These are phyloP conservation scores for Hemisphaericaspora subhashii DNA, from an alignment of 1,139 yeast species.

Conservation along the genomic window DNA sequence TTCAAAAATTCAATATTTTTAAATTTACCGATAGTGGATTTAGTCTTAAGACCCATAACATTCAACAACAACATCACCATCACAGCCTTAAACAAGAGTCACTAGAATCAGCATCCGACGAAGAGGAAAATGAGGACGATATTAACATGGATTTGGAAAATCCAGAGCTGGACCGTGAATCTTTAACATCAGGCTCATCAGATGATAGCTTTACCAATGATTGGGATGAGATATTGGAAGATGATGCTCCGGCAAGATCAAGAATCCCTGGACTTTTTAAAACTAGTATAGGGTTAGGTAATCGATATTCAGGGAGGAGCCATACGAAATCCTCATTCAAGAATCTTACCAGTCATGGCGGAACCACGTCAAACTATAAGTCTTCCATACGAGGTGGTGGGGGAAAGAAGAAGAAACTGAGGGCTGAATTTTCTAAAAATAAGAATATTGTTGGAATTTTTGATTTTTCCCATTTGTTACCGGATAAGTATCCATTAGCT, in stretches of 20 bases:
- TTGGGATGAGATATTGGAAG: constrained; percentile 49
- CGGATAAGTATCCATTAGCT: constrained; percentile 77
- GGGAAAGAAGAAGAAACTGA: constrained; percentile 15
- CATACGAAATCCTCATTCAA: constrained; percentile 22
- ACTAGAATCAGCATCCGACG: constrained; percentile 15
- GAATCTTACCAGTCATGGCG: constrained; percentile 29
- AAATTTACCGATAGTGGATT: constrained; percentile 43
- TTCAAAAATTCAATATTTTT: constrained; percentile 37
- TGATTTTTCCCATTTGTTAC: constrained; percentile 71
- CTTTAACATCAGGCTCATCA: constrained; percentile 25
- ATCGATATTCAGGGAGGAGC: constrained; percentile 24
- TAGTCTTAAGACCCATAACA: constrained; percentile 22
- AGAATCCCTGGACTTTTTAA: constrained; percentile 47
- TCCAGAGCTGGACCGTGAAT: constrained; percentile 12
- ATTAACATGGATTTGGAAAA: constrained; percentile 18
- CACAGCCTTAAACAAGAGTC: constrained; percentile 15
- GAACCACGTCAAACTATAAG: constrained; percentile 28
- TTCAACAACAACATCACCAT: constrained; percentile 17
- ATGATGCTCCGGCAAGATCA: constrained; percentile 44
- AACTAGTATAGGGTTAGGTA: constrained; percentile 42
- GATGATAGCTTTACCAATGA: constrained; percentile 53
- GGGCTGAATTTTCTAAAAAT: constrained; percentile 20
- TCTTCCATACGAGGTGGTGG: constrained; percentile 23
- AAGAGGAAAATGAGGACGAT: constrained; percentile 16
- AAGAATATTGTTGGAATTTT: constrained; percentile 60